phyloP scores from a whole-genome alignment of 306 rosid genomes.

The Quercus cerris region DNA sequence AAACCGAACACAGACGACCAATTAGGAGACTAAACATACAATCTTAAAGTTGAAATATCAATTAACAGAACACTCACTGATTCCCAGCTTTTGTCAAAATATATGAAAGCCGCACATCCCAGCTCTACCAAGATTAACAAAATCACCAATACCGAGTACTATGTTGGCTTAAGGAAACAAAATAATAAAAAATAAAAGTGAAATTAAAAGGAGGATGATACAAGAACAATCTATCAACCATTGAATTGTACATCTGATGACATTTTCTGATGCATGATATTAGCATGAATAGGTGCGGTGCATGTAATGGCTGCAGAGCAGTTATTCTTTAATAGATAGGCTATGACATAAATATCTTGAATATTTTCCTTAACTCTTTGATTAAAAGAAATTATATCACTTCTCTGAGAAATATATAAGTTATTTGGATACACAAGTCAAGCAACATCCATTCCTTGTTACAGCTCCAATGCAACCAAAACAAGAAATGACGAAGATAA shows the following conservation, averaged over 20 bases:
- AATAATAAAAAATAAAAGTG: background rate
- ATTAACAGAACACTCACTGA: slow-evolving; percentile 44
- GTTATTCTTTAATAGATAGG: background rate
- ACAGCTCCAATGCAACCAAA: slow-evolving; percentile 79
- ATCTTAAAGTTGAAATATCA: slow-evolving; percentile 26
- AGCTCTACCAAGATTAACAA: slow-evolving; percentile 73
- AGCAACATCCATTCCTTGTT: slow-evolving; percentile 82
- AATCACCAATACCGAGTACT: slow-evolving; percentile 75
- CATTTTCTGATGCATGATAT: background rate
- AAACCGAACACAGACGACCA: slow-evolving; percentile 12
- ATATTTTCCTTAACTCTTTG: background rate
- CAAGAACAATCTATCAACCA: slow-evolving; percentile 12
- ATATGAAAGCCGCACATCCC: slow-evolving; percentile 83
- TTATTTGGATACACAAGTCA: slow-evolving; percentile 81
- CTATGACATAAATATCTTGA: background rate
- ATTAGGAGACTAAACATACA: slow-evolving; percentile 29
- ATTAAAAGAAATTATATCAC: background rate
- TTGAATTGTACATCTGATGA: background rate
- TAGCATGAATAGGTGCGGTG: background rate
- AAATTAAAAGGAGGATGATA: background rate
- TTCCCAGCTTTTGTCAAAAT: slow-evolving; percentile 88
- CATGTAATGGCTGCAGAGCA: background rate
- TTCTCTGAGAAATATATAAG: background rate
- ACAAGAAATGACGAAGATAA: slow-evolving; percentile 71
- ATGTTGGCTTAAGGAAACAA: slow-evolving; percentile 63